Percentiles rank a stretch among this genome's conserved stretches.
phyloP scores from a whole-genome alignment of 768 basidiomycete species.

The Serendipita sp. region DNA sequence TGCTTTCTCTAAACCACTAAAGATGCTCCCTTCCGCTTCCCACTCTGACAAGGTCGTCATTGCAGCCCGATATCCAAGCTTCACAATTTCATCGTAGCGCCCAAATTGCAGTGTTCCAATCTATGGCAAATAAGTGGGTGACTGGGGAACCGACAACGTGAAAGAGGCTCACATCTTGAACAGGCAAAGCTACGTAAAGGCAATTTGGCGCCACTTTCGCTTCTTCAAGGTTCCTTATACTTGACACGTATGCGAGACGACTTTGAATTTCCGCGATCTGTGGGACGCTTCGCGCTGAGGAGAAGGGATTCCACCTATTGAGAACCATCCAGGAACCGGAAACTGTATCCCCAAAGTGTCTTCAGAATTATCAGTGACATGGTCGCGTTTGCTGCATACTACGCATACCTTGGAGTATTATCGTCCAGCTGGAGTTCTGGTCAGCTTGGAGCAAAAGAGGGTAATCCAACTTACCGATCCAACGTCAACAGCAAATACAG shows the following conservation, averaged over 20 bases:
- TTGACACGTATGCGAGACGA: constrained; percentile 90
- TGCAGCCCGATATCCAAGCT: constrained; percentile 64
- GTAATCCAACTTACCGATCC: constrained; percentile 45
- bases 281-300: constrained; percentile 57
- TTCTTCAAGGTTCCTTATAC: constrained; percentile 86
- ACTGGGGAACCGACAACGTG: background rate
- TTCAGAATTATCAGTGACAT: constrained; percentile 13
- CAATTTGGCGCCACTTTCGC: constrained; percentile 84
- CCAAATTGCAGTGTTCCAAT: constrained; percentile 84
- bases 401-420: constrained; percentile 46
- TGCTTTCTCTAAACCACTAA: constrained; percentile 43
- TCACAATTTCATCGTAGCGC: constrained; percentile 78
- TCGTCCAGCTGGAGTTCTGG: constrained; percentile 55
- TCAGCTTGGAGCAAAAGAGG: background rate
- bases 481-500: constrained; percentile 87
- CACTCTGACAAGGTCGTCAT: constrained; percentile 56
- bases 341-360: constrained; percentile 86
- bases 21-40: constrained; percentile 73
- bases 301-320: constrained; percentile 88
- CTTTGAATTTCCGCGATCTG: constrained; percentile 89
- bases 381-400: background rate
- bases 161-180: constrained; percentile 52
- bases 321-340: constrained; percentile 94
- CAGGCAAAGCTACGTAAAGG: constrained; percentile 88
- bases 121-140: constrained; percentile 22